Percentiles rank a stretch among this genome's conserved stretches.
Conservation (phyloP, 345 rosid species). For the Gossypium mustelinum region DNA sequence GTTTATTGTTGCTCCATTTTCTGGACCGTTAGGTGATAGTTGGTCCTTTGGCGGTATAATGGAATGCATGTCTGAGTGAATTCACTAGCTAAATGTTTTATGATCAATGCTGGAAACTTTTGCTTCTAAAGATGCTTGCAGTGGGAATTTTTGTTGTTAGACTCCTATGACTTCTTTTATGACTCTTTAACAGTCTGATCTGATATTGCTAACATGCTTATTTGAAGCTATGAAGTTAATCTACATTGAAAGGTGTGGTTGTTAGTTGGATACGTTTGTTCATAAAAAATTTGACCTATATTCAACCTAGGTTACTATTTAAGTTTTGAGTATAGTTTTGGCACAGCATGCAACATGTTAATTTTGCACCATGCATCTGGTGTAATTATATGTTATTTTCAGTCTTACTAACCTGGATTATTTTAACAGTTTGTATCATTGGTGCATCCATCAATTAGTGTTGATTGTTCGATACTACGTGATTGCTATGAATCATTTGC, state of each 20-base stretch:
- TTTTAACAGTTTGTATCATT: slow-evolving; percentile 73
- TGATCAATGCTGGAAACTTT: not conserved
- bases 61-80: not conserved
- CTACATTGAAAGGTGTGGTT: not conserved
- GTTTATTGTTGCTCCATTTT: not conserved
- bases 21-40: not conserved
- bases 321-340: not conserved
- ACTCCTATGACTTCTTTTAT: not conserved
- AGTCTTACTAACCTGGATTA: slow-evolving; percentile 8
- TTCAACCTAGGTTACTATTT: not conserved
- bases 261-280: not conserved
- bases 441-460: slow-evolving; percentile 84
- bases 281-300: not conserved
- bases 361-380: not conserved
- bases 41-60: not conserved
- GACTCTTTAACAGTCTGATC: not conserved
- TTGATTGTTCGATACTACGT: slow-evolving; percentile 77
- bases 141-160: not conserved
- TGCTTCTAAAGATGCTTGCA: not conserved
- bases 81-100: not conserved
- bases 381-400: not conserved
- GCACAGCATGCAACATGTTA: not conserved
- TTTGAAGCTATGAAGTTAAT: not conserved
- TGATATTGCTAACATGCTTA: slow-evolving; percentile 1
- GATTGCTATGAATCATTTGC: slow-evolving; percentile 99